phyloP scores from a whole-genome alignment of 805 yeast species.

The Lachancea meyersii region DNA sequence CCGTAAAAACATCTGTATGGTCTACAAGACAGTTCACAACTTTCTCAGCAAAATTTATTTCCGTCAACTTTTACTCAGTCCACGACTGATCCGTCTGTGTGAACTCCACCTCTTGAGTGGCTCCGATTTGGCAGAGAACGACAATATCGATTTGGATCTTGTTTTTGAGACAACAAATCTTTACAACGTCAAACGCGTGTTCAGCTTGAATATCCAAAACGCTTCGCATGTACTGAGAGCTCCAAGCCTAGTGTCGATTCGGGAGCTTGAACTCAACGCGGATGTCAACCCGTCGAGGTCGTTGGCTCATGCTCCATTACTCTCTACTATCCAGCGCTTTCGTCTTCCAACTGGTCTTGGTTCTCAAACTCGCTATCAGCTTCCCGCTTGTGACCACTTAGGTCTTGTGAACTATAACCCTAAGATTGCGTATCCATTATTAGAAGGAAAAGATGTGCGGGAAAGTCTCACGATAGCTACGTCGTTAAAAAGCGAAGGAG shows the following conservation, averaged over 20 bases:
- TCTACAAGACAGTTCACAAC: slow-evolving; percentile 21
- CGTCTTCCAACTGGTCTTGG: slow-evolving; percentile 12
- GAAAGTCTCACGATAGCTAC: slow-evolving; percentile 15
- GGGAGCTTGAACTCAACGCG: slow-evolving; percentile 13
- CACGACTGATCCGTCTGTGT: slow-evolving; percentile 13
- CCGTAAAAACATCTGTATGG: slow-evolving; percentile 16
- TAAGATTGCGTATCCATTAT: slow-evolving; percentile 13
- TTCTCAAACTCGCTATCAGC: slow-evolving; percentile 5
- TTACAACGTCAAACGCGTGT: slow-evolving; percentile 16
- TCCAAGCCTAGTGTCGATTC: slow-evolving; percentile 15
- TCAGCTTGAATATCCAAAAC: slow-evolving; percentile 20
- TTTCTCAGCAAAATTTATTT: slow-evolving; percentile 27
- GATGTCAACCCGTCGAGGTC: slow-evolving; percentile 11
- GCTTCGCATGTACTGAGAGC: slow-evolving; percentile 15
- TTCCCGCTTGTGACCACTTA: slow-evolving; percentile 22
- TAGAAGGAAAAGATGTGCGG: slow-evolving; percentile 19
- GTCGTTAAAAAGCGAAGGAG: slow-evolving; percentile 15
- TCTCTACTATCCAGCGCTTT: slow-evolving; percentile 18
- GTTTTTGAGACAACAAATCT: slow-evolving; percentile 23
- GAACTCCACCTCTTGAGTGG: slow-evolving; percentile 27
- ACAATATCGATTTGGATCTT: slow-evolving; percentile 21
- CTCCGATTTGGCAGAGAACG: not conserved
- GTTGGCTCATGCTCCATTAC: slow-evolving; percentile 14
- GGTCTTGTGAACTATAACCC: slow-evolving; percentile 18
- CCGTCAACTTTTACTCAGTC: slow-evolving; percentile 15